Evolutionary conservation across 495 filamentous ascomycete species (phyloP).

Genomic region (Hypoxylon lenormandii): DNA sequence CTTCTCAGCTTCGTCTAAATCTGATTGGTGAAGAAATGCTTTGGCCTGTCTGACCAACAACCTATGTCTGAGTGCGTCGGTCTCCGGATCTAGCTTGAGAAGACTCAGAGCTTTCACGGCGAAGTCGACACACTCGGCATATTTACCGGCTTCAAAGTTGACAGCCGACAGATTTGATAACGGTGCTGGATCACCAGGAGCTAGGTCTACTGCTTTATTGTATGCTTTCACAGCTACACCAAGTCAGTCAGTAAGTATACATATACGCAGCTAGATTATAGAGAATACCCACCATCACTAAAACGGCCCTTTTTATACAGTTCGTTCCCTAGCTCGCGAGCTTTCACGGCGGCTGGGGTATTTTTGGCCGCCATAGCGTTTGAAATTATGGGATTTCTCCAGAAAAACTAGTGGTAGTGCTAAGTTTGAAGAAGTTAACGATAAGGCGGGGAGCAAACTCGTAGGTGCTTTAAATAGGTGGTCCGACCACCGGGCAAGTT

Average conservation of each 20-base stretch:
- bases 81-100: slow-evolving; percentile 7
- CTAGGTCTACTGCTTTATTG: slow-evolving; percentile 41
- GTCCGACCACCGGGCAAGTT: no score
- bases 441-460: no score
- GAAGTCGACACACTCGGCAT: slow-evolving; percentile 41
- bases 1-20: slow-evolving; percentile 36
- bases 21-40: slow-evolving; percentile 46
- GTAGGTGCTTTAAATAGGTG: no score
- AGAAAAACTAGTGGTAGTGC: no score
- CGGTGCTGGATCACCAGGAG: slow-evolving; percentile 43
- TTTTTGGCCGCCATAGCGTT: slow-evolving; percentile 7
- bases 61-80: slow-evolving; percentile 29
- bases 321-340: slow-evolving; percentile 15
- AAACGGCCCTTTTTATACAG: slow-evolving; percentile 14
- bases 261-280: not conserved
- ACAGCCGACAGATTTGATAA: slow-evolving; percentile 54
- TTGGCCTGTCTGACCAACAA: slow-evolving; percentile 48
- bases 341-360: not conserved
- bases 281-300: slow-evolving; percentile 5
- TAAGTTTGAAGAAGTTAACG: no score
- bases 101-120: slow-evolving; percentile 44
- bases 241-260: not conserved
- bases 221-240: slow-evolving; percentile 48
- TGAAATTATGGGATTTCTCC: no score
- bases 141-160: slow-evolving; percentile 53